Conservation (phyloP, 108 stramenopile species). For the Skeletonema potamos region DNA sequence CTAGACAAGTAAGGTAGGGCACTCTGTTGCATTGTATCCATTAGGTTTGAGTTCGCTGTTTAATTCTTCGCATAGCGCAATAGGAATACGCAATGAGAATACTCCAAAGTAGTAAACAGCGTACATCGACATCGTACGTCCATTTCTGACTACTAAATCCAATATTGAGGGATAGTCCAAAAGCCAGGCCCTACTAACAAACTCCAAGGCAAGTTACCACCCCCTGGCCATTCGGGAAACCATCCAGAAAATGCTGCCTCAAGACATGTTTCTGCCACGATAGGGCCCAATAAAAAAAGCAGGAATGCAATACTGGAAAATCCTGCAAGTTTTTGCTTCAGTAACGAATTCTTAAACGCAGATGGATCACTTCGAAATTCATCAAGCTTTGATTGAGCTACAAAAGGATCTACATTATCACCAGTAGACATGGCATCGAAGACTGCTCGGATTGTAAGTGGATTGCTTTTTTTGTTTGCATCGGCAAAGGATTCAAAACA, state of each 20-base stretch:
- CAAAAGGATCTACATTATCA: conserved; percentile 51
- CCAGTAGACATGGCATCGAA: conserved; percentile 66
- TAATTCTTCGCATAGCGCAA: not conserved
- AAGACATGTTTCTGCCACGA: conserved; percentile 50
- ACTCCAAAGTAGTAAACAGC: not conserved
- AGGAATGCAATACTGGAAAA: conserved; percentile 58
- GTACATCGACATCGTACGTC: too few species aligned
- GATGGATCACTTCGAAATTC: conserved; percentile 46
- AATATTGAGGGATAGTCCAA: conserved; percentile 49
- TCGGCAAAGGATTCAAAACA: conserved; percentile 57
- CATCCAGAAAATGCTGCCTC: conserved; percentile 35
- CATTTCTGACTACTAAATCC: conserved; percentile 19
- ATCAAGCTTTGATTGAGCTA: conserved; percentile 61
- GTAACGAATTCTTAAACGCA: conserved; percentile 43
- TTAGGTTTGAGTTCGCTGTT: too few species aligned
- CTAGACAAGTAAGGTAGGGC: too few species aligned
- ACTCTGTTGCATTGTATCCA: too few species aligned
- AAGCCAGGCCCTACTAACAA: conserved; percentile 33
- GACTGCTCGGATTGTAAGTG: conserved; percentile 70
- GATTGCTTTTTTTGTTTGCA: conserved; percentile 61
- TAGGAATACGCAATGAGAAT: too few species aligned
- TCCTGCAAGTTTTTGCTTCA: conserved; percentile 55
- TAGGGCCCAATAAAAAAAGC: conserved; percentile 63
- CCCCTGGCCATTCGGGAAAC: conserved; percentile 48
- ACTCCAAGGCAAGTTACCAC: conserved; percentile 41